Percentiles rank a stretch among this genome's conserved stretches.
Conservation (phyloP, 2,329 filamentous ascomycete species). For the Fusarium ambrosium region DNA sequence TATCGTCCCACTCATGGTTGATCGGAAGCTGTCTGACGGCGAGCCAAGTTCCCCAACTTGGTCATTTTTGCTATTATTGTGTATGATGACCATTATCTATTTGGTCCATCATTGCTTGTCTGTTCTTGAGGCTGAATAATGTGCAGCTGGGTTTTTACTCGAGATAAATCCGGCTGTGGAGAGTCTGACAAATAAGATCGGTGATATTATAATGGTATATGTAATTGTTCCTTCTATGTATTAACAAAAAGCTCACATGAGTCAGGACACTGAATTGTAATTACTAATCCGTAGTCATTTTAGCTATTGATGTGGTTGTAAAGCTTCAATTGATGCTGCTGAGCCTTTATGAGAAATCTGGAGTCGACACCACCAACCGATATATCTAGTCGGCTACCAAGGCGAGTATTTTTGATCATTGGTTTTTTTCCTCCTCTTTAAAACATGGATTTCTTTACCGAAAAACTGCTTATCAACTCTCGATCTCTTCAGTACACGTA, state of each 20-base stretch:
- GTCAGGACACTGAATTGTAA: not conserved
- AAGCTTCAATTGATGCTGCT: not conserved
- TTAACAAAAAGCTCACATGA: not conserved
- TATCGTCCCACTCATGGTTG: not conserved
- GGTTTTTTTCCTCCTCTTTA: not conserved
- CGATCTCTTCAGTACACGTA: not conserved
- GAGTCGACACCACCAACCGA: not conserved
- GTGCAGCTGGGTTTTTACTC: not conserved
- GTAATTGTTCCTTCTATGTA: not conserved
- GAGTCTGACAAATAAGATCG: not conserved
- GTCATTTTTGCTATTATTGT: not conserved
- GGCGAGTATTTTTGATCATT: not conserved
- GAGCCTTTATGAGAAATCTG: not conserved
- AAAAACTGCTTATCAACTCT: not conserved
- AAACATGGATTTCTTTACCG: not conserved
- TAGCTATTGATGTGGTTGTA: not conserved
- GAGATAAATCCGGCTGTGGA: not conserved
- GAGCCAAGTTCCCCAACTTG: not conserved
- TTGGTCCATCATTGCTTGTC: fast-evolving
- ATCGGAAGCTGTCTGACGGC: not conserved
- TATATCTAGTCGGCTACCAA: not conserved
- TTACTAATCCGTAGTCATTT: not conserved
- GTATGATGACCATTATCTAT: not conserved
- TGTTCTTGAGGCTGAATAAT: not conserved
- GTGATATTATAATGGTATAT: not conserved